Evolutionary conservation across 805 yeast genomes (phyloP).

Genomic region (Lachancea fermentati): DNA sequence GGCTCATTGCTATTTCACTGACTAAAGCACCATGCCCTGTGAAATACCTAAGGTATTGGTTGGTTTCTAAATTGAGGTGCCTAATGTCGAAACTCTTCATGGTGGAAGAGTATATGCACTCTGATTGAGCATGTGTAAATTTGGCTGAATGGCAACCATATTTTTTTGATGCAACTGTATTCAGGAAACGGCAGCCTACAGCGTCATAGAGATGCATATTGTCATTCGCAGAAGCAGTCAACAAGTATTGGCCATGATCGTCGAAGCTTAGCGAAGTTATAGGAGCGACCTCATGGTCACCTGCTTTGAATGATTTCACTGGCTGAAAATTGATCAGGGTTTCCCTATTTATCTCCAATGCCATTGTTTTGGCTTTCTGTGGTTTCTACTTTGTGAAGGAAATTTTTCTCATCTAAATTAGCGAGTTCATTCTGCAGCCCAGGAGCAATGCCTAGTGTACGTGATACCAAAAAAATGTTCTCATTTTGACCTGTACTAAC

Average conservation of each 20-base stretch:
- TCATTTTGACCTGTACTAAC: too few species aligned
- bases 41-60: constrained; percentile 78
- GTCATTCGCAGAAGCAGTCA: constrained; percentile 77
- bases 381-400: constrained; percentile 1
- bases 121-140: constrained; percentile 68
- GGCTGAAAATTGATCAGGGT: constrained; percentile 30
- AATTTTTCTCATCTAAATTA: background rate
- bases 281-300: constrained; percentile 43
- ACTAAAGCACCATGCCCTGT: constrained; percentile 82
- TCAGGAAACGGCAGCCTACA: constrained; percentile 59
- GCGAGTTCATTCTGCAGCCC: background rate
- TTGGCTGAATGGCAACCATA: constrained; percentile 87
- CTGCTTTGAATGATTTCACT: constrained; percentile 48
- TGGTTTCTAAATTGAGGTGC: constrained; percentile 68
- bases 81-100: constrained; percentile 71
- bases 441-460: background rate
- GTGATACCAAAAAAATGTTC: background rate
- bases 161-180: constrained; percentile 75
- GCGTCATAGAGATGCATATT: constrained; percentile 78
- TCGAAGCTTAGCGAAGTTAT: constrained; percentile 74
- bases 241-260: constrained; percentile 70
- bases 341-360: constrained; percentile 24
- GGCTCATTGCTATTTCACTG: constrained; percentile 64
- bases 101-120: constrained; percentile 81
- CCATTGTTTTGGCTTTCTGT: constrained; percentile 8